Conservation (phyloP, 352 stramenopile genomes). For the Hyaloperonospora brassicae region DNA sequence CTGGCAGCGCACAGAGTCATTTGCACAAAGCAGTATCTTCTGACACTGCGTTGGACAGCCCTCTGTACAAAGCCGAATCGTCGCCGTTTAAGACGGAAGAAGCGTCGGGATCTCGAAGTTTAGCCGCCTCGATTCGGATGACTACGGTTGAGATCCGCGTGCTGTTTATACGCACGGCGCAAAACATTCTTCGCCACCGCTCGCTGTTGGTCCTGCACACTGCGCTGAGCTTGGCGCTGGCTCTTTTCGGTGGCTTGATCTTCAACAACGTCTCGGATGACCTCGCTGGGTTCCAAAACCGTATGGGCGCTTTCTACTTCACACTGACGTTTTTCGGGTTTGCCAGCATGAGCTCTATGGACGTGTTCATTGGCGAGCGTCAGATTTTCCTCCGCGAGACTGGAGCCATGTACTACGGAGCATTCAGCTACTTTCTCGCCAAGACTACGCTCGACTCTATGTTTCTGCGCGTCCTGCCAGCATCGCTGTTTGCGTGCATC, state of each 20-base stretch:
- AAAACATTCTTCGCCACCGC: conserved; percentile 66
- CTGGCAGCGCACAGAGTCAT: conserved; percentile 1
- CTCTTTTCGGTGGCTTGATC: conserved; percentile 58
- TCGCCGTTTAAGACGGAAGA: conserved; percentile 55
- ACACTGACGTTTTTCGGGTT: conserved; percentile 83
- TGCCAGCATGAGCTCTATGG: conserved; percentile 78
- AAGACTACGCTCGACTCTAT: conserved; percentile 69
- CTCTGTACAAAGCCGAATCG: conserved; percentile 25
- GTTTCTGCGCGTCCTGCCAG: conserved; percentile 62
- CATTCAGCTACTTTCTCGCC: conserved; percentile 72
- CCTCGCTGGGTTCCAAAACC: conserved; percentile 81
- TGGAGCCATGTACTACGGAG: conserved; percentile 73
- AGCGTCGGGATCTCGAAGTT: conserved; percentile 17
- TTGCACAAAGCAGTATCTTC: conserved; percentile 13
- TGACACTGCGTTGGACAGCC: conserved; percentile 25
- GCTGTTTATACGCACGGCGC: conserved; percentile 53
- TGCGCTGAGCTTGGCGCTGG: conserved; percentile 47
- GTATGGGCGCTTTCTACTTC: conserved; percentile 79
- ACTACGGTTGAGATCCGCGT: conserved; percentile 55
- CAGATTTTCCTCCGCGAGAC: conserved; percentile 73
- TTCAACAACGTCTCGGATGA: conserved; percentile 81
- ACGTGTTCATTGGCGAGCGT: conserved; percentile 68
- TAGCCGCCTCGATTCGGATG: conserved; percentile 32
- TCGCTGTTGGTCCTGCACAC: conserved; percentile 64
- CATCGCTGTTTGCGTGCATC: conserved; percentile 67